Evolutionary conservation across 129 eudicot species (phyloP).

Genomic region (Lactuca saligna): DNA sequence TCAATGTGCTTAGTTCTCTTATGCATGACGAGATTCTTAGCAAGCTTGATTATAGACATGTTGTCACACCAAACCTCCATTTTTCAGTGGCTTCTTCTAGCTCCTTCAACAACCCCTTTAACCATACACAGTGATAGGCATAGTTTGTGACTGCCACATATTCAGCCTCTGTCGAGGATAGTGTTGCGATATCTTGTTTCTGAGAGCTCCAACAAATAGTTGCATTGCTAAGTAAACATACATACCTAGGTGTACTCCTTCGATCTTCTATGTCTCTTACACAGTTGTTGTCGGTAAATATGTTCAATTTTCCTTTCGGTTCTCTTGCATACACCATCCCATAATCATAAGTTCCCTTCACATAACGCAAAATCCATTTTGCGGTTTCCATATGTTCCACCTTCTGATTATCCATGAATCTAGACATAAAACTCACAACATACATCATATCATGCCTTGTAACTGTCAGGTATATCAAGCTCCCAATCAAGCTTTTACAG

Average conservation of each 20-base stretch:
- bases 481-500: neutral
- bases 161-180: too few relatives aligned
- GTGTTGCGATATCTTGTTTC: neutral
- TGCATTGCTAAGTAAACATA: neutral
- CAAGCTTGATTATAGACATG: neutral
- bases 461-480: neutral
- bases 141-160: neutral
- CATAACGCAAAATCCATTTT: neutral
- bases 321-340: neutral
- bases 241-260: neutral
- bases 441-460: neutral
- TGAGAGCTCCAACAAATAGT: neutral
- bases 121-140: neutral
- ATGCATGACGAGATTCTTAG: neutral
- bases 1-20: neutral
- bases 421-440: too few relatives aligned
- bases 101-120: too few relatives aligned
- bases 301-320: neutral
- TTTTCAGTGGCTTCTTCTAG: too few relatives aligned
- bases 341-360: neutral
- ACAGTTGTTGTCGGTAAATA: neutral
- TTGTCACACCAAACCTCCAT: too few relatives aligned
- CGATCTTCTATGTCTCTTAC: neutral
- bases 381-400: neutral
- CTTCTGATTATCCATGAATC: too few relatives aligned